Base-by-base conservation (phyloP, 208 protist genomes). In the Acanthamoeba culbertsoni region DNA sequence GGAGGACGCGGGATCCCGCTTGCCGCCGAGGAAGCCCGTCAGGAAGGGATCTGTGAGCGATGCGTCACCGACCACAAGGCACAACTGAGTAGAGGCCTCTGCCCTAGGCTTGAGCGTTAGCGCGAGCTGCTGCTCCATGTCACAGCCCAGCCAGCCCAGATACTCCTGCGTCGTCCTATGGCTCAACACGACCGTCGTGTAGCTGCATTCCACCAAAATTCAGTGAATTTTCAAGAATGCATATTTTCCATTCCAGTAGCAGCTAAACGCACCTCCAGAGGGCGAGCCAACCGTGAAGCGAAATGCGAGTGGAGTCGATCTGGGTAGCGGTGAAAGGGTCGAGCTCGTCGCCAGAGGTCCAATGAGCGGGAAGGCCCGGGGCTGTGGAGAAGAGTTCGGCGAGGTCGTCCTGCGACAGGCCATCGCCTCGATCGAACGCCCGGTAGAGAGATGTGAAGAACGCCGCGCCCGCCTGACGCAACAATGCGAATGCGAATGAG, bases 101-200 rank as follows among this genome's bases (percentile, higher is more conserved):
- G n/a, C 26, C 0, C 82, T 43, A 5, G 82, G 82, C 55, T 42
- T 62, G 55, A 90, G 55, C 23, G 82, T 14, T 20, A 90, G 14
- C 20, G 48, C 82, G 23, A 46, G 31, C 37, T 48, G 82, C 0
- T 43, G 55, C 12, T 59, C 53, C 0, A 7, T 23, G 1, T 92
- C 86, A 35, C 48, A 92, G 1, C 86, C 86, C 31, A 92, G 53
- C 55, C 42, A 92, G 8, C 37, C 86, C 5, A 92, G 46, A 37
- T 92, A 92, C 31, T 59, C 31, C 4, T 77, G 62, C 63, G 86
- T 92, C 10, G 86, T 92, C 55, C 26, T 43, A 43, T 77, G 42
- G 43, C 77, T 59, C 5, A 40, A 16, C 53, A 92, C n/a, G n/a
- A n/a, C n/a, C 42, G 86, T 92, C 31, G 86, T 92, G 16, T 53